Evolutionary conservation across 2,329 filamentous ascomycete genomes (phyloP).

Genomic region (Chaetomium strumarium): DNA sequence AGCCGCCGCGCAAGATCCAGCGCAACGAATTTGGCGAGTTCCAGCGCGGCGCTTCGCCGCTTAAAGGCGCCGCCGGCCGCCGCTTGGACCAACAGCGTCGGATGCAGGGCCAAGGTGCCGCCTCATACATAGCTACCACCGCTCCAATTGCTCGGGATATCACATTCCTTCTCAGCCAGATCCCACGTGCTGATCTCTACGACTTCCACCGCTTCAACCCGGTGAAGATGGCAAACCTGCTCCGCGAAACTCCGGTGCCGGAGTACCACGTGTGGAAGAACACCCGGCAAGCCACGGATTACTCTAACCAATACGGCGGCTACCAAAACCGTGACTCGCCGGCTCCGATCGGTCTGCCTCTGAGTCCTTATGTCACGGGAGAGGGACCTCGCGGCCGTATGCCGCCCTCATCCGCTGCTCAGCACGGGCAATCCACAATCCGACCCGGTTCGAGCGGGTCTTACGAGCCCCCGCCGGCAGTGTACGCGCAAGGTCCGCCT

Average conservation of each 20-base stretch:
- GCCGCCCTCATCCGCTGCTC: conserved; percentile 27
- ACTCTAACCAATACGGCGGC: conserved; percentile 15
- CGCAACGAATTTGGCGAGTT: conserved; percentile 77
- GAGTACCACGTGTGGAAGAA: conserved; percentile 51
- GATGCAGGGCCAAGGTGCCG: conserved; percentile 44
- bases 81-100: conserved; percentile 73
- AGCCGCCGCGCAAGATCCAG: conserved; percentile 75
- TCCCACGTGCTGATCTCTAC: conserved; percentile 69
- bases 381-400: conserved; percentile 30
- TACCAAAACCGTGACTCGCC: conserved; percentile 24
- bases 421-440: conserved; percentile 48
- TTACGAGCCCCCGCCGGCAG: conserved; percentile 36
- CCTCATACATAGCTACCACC: conserved; percentile 35
- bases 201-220: conserved; percentile 64
- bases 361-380: conserved; percentile 39
- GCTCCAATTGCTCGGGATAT: conserved; percentile 68
- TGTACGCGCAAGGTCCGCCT: conserved; percentile 23
- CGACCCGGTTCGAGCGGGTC: conserved; percentile 42
- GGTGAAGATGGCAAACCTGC: conserved; percentile 63
- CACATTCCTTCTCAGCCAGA: conserved; percentile 61
- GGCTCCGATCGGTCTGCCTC: conserved; percentile 32
- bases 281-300: conserved; percentile 18
- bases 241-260: conserved; percentile 63
- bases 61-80: conserved; percentile 84
- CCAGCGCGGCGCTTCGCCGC: conserved; percentile 79